Evolutionary conservation across 345 rosid species (phyloP).

Genomic region (Kernera saxatilis): DNA sequence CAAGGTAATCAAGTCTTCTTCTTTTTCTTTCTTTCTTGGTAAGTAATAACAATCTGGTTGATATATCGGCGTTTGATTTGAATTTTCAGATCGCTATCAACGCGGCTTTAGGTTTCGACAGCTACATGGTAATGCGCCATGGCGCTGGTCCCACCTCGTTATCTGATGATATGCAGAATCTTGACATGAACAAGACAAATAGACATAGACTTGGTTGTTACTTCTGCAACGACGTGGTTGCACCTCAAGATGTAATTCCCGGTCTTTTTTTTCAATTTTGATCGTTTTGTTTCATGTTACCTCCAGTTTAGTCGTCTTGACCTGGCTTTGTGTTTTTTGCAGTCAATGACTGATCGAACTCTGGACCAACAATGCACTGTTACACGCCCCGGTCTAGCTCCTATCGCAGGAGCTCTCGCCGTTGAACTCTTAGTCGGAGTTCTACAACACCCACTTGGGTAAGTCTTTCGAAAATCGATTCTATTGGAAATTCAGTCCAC

Average conservation of each 20-base stretch:
- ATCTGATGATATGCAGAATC: conserved; percentile 39
- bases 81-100: conserved; percentile 68
- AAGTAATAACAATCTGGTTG: background rate
- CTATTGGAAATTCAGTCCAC: background rate
- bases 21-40: background rate
- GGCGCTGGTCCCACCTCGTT: conserved; percentile 69
- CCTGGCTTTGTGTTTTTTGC: conserved; percentile 8
- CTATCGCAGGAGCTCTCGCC: conserved; percentile 88
- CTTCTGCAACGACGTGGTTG: conserved; percentile 96
- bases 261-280: background rate
- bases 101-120: conserved; percentile 93
- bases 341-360: conserved; percentile 93
- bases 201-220: conserved; percentile 82
- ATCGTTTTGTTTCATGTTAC: background rate
- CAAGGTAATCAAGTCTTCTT: conserved; percentile 47
- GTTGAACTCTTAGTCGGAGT: conserved; percentile 82
- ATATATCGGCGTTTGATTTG: background rate
- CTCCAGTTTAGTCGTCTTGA: background rate
- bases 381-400: conserved; percentile 93
- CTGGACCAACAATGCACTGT: conserved; percentile 98
- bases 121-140: conserved; percentile 97
- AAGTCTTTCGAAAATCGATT: conserved; percentile 19
- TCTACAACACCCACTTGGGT: conserved; percentile 88
- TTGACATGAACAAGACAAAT: conserved; percentile 35
- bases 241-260: conserved; percentile 78